Conservation (phyloP, 1,284 basidiomycete species). For the Malassezia furfur region DNA sequence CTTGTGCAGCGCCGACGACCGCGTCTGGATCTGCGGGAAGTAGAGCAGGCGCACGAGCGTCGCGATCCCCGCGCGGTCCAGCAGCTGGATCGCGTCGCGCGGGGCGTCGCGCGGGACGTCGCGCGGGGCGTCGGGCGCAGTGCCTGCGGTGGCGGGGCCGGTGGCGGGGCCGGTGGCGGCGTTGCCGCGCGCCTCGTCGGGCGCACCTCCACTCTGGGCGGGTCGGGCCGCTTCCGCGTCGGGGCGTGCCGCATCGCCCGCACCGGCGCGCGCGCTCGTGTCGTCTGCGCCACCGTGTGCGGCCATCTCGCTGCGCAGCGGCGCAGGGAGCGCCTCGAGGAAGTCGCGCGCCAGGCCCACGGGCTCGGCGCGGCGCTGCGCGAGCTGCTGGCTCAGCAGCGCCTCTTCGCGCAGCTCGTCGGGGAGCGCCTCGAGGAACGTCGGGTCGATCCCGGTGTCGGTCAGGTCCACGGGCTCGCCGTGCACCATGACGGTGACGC, state of each 20-base stretch:
- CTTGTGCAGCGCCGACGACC: conserved; percentile 74
- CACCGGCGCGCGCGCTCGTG: not conserved
- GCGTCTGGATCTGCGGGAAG: conserved; percentile 76
- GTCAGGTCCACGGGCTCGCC: conserved; percentile 95
- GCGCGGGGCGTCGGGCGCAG: not conserved
- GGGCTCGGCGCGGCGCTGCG: conserved; percentile 51
- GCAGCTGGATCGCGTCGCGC: conserved; percentile 76
- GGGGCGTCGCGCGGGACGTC: not conserved
- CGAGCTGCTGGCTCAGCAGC: conserved; percentile 76
- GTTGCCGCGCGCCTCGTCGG: not conserved
- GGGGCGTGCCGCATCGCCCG: not conserved
- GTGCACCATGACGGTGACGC: conserved; percentile 56
- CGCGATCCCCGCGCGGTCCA: conserved; percentile 83
- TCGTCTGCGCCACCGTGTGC: conserved; percentile 53
- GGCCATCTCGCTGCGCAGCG: conserved; percentile 90
- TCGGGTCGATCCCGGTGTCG: conserved; percentile 94
- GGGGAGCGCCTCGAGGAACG: conserved; percentile 91
- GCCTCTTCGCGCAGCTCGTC: conserved; percentile 99
- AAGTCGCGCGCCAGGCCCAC: conserved; percentile 89
- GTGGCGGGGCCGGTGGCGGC: not conserved
- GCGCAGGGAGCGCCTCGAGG: conserved; percentile 86
- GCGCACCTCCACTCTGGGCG: no score
- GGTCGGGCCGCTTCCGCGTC: not conserved
- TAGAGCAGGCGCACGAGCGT: conserved; percentile 85
- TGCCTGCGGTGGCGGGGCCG: not conserved